Conservation (phyloP, 768 basidiomycete species). For the Rubroboletus pulcherrimus region DNA sequence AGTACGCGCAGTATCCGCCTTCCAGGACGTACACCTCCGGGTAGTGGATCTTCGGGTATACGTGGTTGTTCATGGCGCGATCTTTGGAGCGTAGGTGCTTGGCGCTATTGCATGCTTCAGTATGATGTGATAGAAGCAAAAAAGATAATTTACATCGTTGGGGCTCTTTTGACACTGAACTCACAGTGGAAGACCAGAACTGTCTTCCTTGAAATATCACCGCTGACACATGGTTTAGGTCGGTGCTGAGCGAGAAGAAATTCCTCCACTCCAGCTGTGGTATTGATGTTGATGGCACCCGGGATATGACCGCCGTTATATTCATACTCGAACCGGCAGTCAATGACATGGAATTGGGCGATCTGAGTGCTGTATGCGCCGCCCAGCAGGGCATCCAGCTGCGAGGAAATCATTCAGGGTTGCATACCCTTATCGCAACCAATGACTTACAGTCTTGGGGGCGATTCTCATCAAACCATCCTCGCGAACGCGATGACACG, state of each 20-base stretch:
- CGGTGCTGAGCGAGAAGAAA: conserved; percentile 64
- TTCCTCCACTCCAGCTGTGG: conserved; percentile 72
- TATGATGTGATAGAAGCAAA: neutral
- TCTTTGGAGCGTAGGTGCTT: conserved; percentile 91
- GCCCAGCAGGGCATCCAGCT: conserved; percentile 78
- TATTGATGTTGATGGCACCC: conserved; percentile 90
- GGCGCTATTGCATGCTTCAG: conserved; percentile 51
- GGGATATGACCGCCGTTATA: conserved; percentile 90
- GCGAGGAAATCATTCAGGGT: conserved; percentile 6
- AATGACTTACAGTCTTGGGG: conserved; percentile 62
- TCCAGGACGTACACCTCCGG: conserved; percentile 97
- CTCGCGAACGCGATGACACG: conserved; percentile 90
- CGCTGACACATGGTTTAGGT: conserved; percentile 69
- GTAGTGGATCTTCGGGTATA: conserved; percentile 91
- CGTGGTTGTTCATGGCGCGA: conserved; percentile 79
- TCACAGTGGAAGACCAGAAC: conserved; percentile 97
- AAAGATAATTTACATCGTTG: conserved; percentile 73
- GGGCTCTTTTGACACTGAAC: conserved; percentile 92
- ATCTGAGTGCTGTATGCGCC: conserved; percentile 68
- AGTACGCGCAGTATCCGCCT: conserved; percentile 93
- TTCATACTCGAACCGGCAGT: conserved; percentile 98
- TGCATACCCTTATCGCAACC: neutral
- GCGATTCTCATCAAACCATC: conserved; percentile 94
- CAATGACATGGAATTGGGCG: conserved; percentile 74
- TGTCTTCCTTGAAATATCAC: conserved; percentile 71